These are phyloP conservation scores for Xylariomycetidae sp. DNA, from an alignment of 2,329 filamentous ascomycete genomes.

Conservation along the genomic window DNA sequence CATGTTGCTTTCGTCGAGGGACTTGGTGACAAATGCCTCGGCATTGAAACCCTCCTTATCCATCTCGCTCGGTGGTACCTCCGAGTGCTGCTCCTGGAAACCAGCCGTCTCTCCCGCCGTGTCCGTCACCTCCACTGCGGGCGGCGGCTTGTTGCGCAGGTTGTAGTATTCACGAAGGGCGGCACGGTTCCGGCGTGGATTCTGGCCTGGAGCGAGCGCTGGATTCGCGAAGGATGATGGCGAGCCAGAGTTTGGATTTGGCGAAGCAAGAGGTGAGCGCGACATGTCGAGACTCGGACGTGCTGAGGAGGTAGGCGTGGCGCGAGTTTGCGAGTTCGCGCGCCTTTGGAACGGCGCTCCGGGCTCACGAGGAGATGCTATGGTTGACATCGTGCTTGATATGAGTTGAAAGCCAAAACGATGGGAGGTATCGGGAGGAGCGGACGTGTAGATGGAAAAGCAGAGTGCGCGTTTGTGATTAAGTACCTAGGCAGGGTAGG, in stretches of 20 bases:
- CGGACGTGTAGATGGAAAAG: not conserved
- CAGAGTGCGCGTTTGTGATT: not conserved
- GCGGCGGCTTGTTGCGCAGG: constrained; percentile 49
- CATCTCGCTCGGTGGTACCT: constrained; percentile 63
- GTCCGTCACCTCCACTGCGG: constrained; percentile 38
- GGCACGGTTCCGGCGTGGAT: constrained; percentile 63
- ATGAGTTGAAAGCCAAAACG: not conserved
- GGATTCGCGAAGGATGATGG: constrained; percentile 16
- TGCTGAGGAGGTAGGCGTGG: constrained; percentile 69
- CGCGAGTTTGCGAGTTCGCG: constrained; percentile 41
- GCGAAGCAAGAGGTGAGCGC: constrained; percentile 55
- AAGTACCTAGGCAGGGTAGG: no score
- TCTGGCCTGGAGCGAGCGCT: constrained; percentile 16
- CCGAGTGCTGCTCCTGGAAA: constrained; percentile 36
- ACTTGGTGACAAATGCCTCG: constrained; percentile 56
- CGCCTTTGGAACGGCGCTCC: constrained; percentile 53
- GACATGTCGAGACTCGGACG: constrained; percentile 66
- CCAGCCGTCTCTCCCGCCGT: constrained; percentile 25
- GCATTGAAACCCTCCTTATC: constrained; percentile 69
- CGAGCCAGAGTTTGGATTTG: constrained; percentile 32
- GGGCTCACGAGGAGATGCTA: constrained; percentile 56
- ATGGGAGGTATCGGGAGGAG: not conserved
- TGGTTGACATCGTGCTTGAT: constrained; percentile 51
- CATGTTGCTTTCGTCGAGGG: constrained; percentile 57
- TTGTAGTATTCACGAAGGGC: constrained; percentile 95